Base-by-base conservation (phyloP, 306 rosid species). In the Trifolium dubium region DNA sequence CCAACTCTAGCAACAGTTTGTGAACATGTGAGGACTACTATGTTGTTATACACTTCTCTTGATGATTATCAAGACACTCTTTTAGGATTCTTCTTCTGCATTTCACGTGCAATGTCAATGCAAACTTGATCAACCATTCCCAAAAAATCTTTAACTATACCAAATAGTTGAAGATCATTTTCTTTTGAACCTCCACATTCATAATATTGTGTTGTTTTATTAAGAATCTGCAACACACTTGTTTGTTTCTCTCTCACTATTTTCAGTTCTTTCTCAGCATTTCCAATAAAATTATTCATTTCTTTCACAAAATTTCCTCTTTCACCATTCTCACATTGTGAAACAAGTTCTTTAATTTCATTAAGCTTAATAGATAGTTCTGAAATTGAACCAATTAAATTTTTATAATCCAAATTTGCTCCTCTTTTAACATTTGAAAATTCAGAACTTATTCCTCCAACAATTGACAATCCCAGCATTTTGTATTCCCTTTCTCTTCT, bases 121-220 rank as follows among this genome's bases (percentile, higher is more conserved):
- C 99, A 95, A 8, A 86, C 90, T 50, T 58, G 90, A 85, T 95
- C 99, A 34, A 95, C 98, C 99, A 90, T 92, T 58, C 80, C 84
- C 28, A 95, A 81, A 44, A 95, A 95, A 83, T 95, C 96, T 71
- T 87, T 95, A 2, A 95, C 89, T 61, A 92, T 84, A 31, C 46
- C 88, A 82, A 95, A 95, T 8, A 95, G 75, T 72, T 86, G 86
- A 83, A 89, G 87, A 32, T 43, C 86, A 75, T 47, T 86, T 86
- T 28, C 56, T 74, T 71, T 83, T 46, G 28, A 78, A 3, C 86
- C 89, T 78, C 78, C 90, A 81, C 86, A 82, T 76, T 95, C 90
- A 73, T 85, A 90, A 78, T 86, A 90, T 35, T 90, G 86, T 4
- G 86, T 87, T 66, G 93, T 92, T 72, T 73, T 86, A 76, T 62